Evolutionary conservation across 345 rosid species (phyloP), one percentile per base, ranked within the genome.

Genomic region (Fremontodendron californicum): DNA sequence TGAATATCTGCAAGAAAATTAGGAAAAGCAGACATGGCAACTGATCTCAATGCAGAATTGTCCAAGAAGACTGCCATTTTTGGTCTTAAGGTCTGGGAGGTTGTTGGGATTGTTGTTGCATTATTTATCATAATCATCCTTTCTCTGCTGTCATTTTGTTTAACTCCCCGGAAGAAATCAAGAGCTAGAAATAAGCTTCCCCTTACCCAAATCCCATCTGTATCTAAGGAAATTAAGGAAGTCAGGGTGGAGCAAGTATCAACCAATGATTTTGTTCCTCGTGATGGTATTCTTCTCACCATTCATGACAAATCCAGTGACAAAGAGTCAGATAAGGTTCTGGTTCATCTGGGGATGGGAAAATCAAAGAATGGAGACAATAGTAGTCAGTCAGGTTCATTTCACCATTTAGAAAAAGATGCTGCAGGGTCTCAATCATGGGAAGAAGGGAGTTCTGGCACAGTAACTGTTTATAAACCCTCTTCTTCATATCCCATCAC

Each of bases 141-240:
- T 78, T 87, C 91, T 0, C 78, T 90, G 55, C 80, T 96, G 80
- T 91, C 98, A 0, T 88, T 81, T 75, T 92, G 93, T 74, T 84
- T 93, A 33, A 90, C 93, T 15, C 88, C 84, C 4, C 84, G 93
- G 79, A 95, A 92, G 86, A 90, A 88, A 83, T 85, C 94, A 45
- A 89, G 81, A 82, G 84, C 89, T 25, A 80, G 84, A 62, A 84
- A 85, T 72, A 87, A 84, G 49, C 84, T 90, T 78, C 90, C 92
- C 2, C 49, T 89, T 73, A 83, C 81, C 66, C 96, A 87, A 87
- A 91, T 89, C 74, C 99, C 97, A 19, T 46, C 89, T 25, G 89
- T 92, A 71, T 95, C 98, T 0, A 93, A 95, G 82, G 99, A 95
- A 84, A 95, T 95, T 69, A 93, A 91, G 87, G 99, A 95, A 79